Base-by-base conservation (phyloP, 129 eudicot genomes). In the Tagetes patula region DNA sequence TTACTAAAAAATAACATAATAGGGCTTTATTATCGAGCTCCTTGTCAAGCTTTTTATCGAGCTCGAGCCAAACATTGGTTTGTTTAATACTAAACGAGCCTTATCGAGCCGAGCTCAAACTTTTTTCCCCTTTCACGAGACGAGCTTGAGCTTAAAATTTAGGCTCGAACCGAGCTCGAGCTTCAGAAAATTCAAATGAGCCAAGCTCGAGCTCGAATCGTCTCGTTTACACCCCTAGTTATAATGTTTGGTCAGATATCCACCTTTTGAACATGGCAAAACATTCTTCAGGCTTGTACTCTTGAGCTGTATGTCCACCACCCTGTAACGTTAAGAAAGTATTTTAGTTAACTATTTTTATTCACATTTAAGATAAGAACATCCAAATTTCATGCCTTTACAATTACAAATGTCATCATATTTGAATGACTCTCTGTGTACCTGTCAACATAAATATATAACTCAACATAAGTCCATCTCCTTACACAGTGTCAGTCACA, bases 401-500 rank as follows among this genome's bases (percentile, higher is more conserved):
- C 81, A 0, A 87, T 88, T 3, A 89, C 84, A 53, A 42, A 86
- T n/a, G 89, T 86, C 91, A 88, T 88, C 69, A 27, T 45, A 64
- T 86, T 88, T 3, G 89, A 70, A 37, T 85, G 84, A 33, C 77
- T 76, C 77, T 87, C 67, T 0, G 91, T 72, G 75, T 82, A 42
- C 90, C 87, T 73, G 59, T 60, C 3, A 8, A n/a, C 1, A 31
- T 32, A 34, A n/a, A 59, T 41, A 31, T 31, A 13, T 12, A 20
- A 70, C 14, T 2, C n/a, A 20, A 37, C 8, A 32, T 14, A 36
- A 37, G 39, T 56, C 32, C 6, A 46, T 58, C 34, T 67, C 3
- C 13, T 36, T 56, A 55, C 5, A 32, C 11, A n/a, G 2, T 70
- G 45, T 10, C 47, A 1, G 1, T 8, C 49, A 50, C 58, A 62